Conservation (phyloP, 305 asterid species). For the Lippia alba region DNA sequence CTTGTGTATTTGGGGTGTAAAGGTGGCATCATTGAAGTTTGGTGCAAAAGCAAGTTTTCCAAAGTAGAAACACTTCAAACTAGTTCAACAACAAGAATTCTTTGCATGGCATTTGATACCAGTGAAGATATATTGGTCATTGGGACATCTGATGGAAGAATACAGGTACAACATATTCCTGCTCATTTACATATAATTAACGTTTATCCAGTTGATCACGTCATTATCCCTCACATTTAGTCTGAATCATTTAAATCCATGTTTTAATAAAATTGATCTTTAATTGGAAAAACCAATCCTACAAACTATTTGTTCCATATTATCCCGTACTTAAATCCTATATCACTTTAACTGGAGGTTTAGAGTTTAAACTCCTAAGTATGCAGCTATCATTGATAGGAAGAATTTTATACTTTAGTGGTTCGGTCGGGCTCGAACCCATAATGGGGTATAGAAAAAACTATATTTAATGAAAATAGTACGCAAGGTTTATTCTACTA, state of each 20-base stretch:
- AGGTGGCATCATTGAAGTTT: conserved; percentile 74
- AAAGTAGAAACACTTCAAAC: conserved; percentile 75
- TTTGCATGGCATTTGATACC: conserved; percentile 64
- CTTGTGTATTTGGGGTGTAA: conserved; percentile 75
- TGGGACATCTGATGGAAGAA: conserved; percentile 88
- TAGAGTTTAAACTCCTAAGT: no score
- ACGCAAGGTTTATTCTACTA: not conserved
- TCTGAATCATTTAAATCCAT: no score
- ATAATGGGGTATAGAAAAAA: no score
- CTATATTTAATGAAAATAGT: not conserved
- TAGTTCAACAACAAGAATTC: conserved; percentile 50
- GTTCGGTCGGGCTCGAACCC: no score
- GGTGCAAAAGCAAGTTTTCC: conserved; percentile 70
- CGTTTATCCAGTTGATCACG: not conserved
- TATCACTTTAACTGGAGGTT: no score
- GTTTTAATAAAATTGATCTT: not conserved
- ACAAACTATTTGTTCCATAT: no score
- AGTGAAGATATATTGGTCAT: conserved; percentile 62
- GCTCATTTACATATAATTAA: no score
- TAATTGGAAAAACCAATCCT: not conserved
- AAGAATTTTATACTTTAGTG: no score
- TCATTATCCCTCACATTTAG: no score
- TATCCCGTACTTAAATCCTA: no score
- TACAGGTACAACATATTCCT: conserved; percentile 56
- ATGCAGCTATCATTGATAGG: no score